Evolutionary conservation across 2,329 filamentous ascomycete species (phyloP).

Genomic region (Pseudogymnoascus sp.): DNA sequence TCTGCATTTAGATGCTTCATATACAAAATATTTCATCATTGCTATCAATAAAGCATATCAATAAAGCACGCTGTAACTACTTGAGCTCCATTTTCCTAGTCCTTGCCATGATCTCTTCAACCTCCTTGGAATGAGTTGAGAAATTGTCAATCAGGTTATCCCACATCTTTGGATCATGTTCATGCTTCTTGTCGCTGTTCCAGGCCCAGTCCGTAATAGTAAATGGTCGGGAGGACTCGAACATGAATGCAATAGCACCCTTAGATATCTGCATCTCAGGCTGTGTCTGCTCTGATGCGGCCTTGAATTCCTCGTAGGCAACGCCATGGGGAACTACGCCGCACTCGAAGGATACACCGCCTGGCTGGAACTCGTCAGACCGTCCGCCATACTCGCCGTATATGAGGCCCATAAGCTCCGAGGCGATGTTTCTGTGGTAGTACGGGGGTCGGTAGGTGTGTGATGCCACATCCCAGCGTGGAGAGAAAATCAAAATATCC

Average conservation of each 20-base stretch:
- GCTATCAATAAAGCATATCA: too few relatives aligned
- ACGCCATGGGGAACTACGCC: slow-evolving; percentile 45
- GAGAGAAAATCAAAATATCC: slow-evolving; percentile 63
- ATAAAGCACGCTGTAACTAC: too few relatives aligned
- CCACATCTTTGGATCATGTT: slow-evolving; percentile 48
- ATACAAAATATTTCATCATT: too few relatives aligned
- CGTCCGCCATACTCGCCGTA: slow-evolving; percentile 38
- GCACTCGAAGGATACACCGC: slow-evolving; percentile 38
- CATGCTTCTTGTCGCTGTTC: slow-evolving; percentile 35
- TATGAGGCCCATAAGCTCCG: slow-evolving; percentile 41
- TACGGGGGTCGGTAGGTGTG: slow-evolving; percentile 53
- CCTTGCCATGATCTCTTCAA: slow-evolving; percentile 30
- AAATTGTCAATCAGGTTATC: slow-evolving; percentile 49
- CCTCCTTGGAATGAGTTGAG: slow-evolving; percentile 39
- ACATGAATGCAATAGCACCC: slow-evolving; percentile 46
- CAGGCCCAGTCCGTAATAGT: slow-evolving; percentile 52
- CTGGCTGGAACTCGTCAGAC: slow-evolving; percentile 41
- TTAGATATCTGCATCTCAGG: slow-evolving; percentile 42
- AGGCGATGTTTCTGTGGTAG: slow-evolving; percentile 49
- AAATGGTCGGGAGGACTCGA: slow-evolving; percentile 47
- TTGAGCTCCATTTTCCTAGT: too few relatives aligned
- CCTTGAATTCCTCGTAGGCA: slow-evolving; percentile 41
- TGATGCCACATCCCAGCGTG: slow-evolving; percentile 57
- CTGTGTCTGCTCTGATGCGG: slow-evolving; percentile 40
- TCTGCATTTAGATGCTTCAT: too few relatives aligned